These are phyloP conservation scores for Monilinia fructigena DNA, from an alignment of 2,329 filamentous ascomycete genomes.

Conservation along the genomic window DNA sequence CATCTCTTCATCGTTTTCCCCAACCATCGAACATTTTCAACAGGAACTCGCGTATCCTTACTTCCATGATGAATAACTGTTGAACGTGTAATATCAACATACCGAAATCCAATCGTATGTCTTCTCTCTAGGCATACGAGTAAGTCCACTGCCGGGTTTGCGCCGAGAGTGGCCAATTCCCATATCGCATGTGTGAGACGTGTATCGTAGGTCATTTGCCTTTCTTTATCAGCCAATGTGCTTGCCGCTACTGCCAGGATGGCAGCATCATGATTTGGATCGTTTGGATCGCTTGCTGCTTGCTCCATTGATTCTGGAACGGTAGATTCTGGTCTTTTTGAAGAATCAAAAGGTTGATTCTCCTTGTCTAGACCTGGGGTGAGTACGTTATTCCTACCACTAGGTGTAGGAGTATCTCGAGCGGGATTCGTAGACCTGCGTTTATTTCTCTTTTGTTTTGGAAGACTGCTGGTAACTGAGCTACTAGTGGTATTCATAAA, in stretches of 20 bases:
- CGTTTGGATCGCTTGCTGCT: conserved; percentile 34
- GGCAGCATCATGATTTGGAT: conserved; percentile 39
- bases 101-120: conserved; percentile 91
- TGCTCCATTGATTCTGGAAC: conserved; percentile 33
- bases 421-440: conserved; percentile 50
- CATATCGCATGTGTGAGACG: conserved; percentile 91
- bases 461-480: conserved; percentile 75
- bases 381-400: conserved; percentile 41
- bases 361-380: conserved; percentile 40
- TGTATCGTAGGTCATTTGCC: conserved; percentile 74
- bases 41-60: conserved; percentile 84
- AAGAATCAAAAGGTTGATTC: conserved; percentile 36
- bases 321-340: conserved; percentile 37
- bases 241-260: conserved; percentile 54
- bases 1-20: conserved; percentile 91
- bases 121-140: conserved; percentile 88
- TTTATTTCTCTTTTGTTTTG: conserved; percentile 63
- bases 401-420: conserved; percentile 41
- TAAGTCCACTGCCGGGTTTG: conserved; percentile 91
- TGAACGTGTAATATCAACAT: conserved; percentile 88
- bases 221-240: conserved; percentile 66
- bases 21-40: conserved; percentile 94
- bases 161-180: conserved; percentile 85
- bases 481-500: conserved; percentile 92
- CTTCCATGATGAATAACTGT: conserved; percentile 94